phyloP scores from a whole-genome alignment of 176 grass and related monocot genomes.

The Bothriochloa decipiens region DNA sequence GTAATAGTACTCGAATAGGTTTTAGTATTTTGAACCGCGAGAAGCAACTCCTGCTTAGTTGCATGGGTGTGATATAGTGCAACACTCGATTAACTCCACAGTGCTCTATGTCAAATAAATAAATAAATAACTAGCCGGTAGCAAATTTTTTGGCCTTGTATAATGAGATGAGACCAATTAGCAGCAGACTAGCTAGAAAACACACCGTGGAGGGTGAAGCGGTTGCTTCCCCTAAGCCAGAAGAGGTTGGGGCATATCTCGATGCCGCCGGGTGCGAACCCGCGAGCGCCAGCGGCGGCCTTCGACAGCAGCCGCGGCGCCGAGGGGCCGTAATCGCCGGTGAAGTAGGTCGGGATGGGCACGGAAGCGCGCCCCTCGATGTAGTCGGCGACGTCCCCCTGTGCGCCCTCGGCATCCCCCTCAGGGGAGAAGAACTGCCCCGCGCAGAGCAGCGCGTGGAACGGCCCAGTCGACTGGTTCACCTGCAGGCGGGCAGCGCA shows the following conservation, averaged over 20 bases:
- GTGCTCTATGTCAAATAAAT: background rate
- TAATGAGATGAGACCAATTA: constrained; percentile 8
- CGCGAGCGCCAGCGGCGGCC: constrained; percentile 41
- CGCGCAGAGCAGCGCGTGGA: constrained; percentile 82
- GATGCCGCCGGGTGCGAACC: constrained; percentile 66
- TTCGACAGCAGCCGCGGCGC: constrained; percentile 63
- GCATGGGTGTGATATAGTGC: background rate
- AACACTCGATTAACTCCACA: background rate
- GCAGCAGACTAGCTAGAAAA: background rate
- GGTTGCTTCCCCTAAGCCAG: constrained; percentile 87
- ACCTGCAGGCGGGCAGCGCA: constrained; percentile 45
- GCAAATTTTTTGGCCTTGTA: background rate
- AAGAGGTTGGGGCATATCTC: constrained; percentile 85
- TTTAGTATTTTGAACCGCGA: background rate
- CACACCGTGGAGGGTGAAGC: constrained; percentile 75
- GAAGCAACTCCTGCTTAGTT: background rate
- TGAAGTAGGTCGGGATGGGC: constrained; percentile 95
- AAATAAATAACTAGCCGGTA: too few relatives aligned
- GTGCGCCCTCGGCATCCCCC: constrained; percentile 23
- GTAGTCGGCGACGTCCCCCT: constrained; percentile 66
- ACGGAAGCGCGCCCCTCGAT: constrained; percentile 72
- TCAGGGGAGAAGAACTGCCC: constrained; percentile 86
- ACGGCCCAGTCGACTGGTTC: constrained; percentile 86
- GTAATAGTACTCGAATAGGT: background rate
- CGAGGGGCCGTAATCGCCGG: constrained; percentile 70